Percentiles rank a stretch among this genome's conserved stretches.
Evolutionary conservation across 2,329 filamentous ascomycete species (phyloP).

Genomic region (Alternaria burnsii): DNA sequence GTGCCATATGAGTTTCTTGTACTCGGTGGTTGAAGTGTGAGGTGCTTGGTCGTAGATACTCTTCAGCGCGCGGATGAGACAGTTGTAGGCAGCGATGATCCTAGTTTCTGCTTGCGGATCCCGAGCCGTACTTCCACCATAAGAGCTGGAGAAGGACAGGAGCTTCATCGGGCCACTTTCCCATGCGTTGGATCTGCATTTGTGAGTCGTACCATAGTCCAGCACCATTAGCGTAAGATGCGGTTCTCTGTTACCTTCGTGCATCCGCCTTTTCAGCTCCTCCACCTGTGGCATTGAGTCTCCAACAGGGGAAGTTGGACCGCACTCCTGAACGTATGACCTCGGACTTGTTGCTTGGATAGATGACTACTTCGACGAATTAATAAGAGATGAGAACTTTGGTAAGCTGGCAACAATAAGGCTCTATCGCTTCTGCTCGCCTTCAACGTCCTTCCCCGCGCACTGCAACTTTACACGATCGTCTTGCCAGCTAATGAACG

Average conservation of each 20-base stretch:
- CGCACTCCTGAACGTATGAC: neutral
- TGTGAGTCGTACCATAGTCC: neutral
- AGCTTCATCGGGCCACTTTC: constrained; percentile 23
- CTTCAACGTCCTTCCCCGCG: too few species aligned
- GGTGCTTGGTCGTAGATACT: constrained; percentile 68
- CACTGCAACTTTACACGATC: too few species aligned
- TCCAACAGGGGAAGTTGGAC: neutral
- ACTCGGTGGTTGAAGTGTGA: constrained; percentile 53
- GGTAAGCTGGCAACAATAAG: too few species aligned
- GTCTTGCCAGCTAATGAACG: neutral
- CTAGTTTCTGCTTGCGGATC: constrained; percentile 65
- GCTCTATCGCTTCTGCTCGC: too few species aligned
- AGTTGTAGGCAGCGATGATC: constrained; percentile 70
- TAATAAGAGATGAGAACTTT: too few species aligned
- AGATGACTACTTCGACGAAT: neutral
- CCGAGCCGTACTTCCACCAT: constrained; percentile 50
- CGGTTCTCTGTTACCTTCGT: neutral
- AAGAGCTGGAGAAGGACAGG: constrained; percentile 18
- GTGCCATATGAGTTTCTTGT: too few species aligned
- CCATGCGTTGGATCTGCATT: constrained; percentile 16
- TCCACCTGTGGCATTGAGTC: neutral
- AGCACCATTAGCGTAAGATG: neutral
- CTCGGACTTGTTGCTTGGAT: neutral
- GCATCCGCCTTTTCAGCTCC: neutral
- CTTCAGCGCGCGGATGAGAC: constrained; percentile 70